Base-by-base conservation (phyloP, 2,329 filamentous ascomycete genomes). In the Pseudopyricularia cyperi region DNA sequence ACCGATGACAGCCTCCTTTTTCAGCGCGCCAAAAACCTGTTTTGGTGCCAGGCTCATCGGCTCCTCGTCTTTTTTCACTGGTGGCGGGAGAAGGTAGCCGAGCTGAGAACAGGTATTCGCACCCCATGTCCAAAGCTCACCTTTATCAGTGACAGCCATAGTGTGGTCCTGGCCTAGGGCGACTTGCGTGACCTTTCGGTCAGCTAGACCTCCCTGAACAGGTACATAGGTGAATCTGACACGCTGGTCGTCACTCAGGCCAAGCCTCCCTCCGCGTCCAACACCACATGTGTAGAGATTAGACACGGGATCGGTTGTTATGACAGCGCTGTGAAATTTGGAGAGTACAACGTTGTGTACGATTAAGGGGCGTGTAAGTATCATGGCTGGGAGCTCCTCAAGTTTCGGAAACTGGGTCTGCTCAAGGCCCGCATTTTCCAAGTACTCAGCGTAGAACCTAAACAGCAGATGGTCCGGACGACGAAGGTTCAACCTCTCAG, bases 41-140 rank as follows among this genome's bases (percentile, higher is more conserved):
- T 89, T 82, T 0, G 93, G 93, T 0, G 80, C 76, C 4, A 80
- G 76, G 59, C 89, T 91, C 58, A 93, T 84, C 0, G 90, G 85
- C 54, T 93, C 87, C 59, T 96, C 87, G 50, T 95, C 88, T 51
- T 80, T 78, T 57, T 80, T 75, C 8, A 72, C 66, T 2, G 83
- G 77, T 15, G 74, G 66, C 8, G 89, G 88, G 15, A 95, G 71
- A 17, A 77, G 71, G 64, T 95, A 97, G 5, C 93, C 93, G 14
- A 98, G 75, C 63, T 97, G 91, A 1, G 85, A 89, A 62, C 80
- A 83, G 7, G 77, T 82, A 60, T 96, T 97, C 57, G 85, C 87
- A 7, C 93, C 93, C 93, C 93, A 98, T 1, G 89, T 93, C 73
- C 88, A 95, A 6, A 95, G 79, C 58, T 94, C 88, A n/a, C 93